Percentiles rank a stretch among this genome's conserved stretches.
phyloP scores from a whole-genome alignment of 1,139 yeast species.

The Suhomyces wounanorum region DNA sequence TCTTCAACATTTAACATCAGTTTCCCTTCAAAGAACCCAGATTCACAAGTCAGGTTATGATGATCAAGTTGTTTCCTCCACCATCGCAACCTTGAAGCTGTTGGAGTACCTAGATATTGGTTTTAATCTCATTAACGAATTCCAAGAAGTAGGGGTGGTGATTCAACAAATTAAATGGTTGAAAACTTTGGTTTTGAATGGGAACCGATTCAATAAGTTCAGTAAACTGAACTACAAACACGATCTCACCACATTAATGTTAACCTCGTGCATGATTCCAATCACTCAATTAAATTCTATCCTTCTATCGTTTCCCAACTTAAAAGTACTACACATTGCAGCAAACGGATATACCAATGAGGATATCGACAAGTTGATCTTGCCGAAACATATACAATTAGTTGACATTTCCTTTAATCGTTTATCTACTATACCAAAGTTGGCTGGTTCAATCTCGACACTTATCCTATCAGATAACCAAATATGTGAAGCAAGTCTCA shows the following conservation, averaged over 20 bases:
- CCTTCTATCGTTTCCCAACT: slow-evolving; percentile 41
- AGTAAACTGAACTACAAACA: not conserved
- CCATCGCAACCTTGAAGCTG: slow-evolving; percentile 20
- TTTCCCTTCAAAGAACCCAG: slow-evolving; percentile 49
- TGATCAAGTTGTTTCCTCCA: not conserved
- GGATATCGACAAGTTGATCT: slow-evolving; percentile 17
- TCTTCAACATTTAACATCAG: slow-evolving; percentile 43
- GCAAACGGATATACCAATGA: slow-evolving; percentile 42
- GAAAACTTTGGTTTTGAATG: slow-evolving; percentile 55
- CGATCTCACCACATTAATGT: slow-evolving; percentile 10
- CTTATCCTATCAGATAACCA: slow-evolving; percentile 32
- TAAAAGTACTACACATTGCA: slow-evolving; percentile 48
- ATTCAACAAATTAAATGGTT: slow-evolving; percentile 39
- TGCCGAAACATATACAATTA: slow-evolving; percentile 20
- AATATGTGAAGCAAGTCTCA: slow-evolving; percentile 13
- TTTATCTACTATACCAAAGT: slow-evolving; percentile 35
- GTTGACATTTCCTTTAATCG: slow-evolving; percentile 52
- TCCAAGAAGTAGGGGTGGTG: slow-evolving; percentile 42
- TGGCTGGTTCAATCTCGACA: slow-evolving; percentile 4
- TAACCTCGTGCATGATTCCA: slow-evolving; percentile 18
- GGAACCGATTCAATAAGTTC: slow-evolving; percentile 50
- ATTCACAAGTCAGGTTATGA: slow-evolving; percentile 4
- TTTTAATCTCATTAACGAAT: slow-evolving; percentile 52
- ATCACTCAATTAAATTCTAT: slow-evolving; percentile 20
- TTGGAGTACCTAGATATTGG: slow-evolving; percentile 59